Base-by-base conservation (phyloP, 1,284 basidiomycete genomes). In the Trametes hirsuta region DNA sequence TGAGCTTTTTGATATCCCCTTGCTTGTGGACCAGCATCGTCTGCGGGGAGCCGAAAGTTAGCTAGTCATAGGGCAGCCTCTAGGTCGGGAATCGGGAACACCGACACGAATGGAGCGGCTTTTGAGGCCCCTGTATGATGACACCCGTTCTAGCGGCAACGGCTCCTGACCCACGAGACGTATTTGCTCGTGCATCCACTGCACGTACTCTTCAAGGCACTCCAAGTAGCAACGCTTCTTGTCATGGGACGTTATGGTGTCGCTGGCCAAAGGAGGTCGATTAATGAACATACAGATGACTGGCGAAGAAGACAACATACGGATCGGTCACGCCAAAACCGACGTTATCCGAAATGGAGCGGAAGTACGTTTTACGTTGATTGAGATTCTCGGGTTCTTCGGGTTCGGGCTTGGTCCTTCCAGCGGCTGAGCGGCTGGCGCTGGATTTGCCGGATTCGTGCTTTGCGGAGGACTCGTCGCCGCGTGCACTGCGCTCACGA, bases 151-250 rank as follows among this genome's bases (percentile, higher is more conserved):
- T 25, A 90, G 72, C 0, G 77, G 68, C 0, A 80, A 71, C 0
- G 87, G 84, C 0, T 76, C 69, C 0, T 78, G 72, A 2, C 82
- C 82, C 12, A 84, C 73, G 40, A 84, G 76, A 0, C 75, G 73
- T 40, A 88, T 75, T 62, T 87, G 84, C 36, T 87, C 79, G 65
- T 88, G 85, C 12, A 90, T 75, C 67, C 83, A 88, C 22, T 80
- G 67, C 18, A 90, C 81, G 69, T 91, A 91, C 58, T 86, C 80
- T 66, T 91, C 88, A 5, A 91, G 72, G 65, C 85, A 87, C 66
- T 88, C 86, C 24, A 91, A 77, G 67, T 90, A 89, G 61, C 86
- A 80, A 1, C 88, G 75, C 67, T 90, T 91, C 70, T 90, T 90
- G 67, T 91, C 88, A 66, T 91, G 89, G 6, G 86, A 86, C 3